phyloP scores from a whole-genome alignment of 1,139 yeast species.

The Taphrina populina region DNA sequence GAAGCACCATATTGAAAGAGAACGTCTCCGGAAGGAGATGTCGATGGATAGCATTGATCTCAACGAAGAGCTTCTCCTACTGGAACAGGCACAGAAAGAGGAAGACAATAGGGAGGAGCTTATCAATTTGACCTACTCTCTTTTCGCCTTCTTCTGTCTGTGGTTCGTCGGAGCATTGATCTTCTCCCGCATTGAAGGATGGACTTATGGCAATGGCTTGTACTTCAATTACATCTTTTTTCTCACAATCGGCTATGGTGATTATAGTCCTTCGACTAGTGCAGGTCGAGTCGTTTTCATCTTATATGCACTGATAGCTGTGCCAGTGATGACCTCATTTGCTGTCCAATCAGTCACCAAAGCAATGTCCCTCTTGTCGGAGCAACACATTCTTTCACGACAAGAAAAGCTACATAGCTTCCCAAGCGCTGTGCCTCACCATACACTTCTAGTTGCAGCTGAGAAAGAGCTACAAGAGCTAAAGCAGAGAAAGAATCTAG shows the following conservation, averaged over 20 bases:
- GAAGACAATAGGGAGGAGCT: slow-evolving; percentile 13
- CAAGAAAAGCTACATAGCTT: not conserved
- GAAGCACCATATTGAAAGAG: slow-evolving; percentile 3
- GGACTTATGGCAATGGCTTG: slow-evolving; percentile 67
- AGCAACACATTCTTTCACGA: not conserved
- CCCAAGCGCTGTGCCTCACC: slow-evolving; percentile 11
- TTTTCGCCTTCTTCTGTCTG: slow-evolving; percentile 54
- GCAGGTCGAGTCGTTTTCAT: slow-evolving; percentile 74
- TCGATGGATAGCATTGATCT: slow-evolving; percentile 8
- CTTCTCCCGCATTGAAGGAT: slow-evolving; percentile 57
- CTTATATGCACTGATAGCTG: slow-evolving; percentile 75
- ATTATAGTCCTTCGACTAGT: slow-evolving; percentile 59
- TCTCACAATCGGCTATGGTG: slow-evolving; percentile 83
- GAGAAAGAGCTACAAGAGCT: slow-evolving; percentile 4
- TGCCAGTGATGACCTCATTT: slow-evolving; percentile 70
- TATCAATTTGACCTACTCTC: slow-evolving; percentile 9
- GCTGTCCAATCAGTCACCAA: slow-evolving; percentile 29
- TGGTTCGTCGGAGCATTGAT: slow-evolving; percentile 73
- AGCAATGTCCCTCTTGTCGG: slow-evolving; percentile 11
- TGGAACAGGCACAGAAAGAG: slow-evolving; percentile 11
- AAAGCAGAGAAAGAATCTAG: not conserved
- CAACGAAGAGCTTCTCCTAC: slow-evolving; percentile 4
- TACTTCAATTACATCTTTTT: slow-evolving; percentile 75
- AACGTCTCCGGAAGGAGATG: slow-evolving; percentile 5
- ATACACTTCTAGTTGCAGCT: slow-evolving; percentile 9